phyloP scores from a whole-genome alignment of 192 early-diverging fungal genomes.

The Spinellus fusiger region DNA sequence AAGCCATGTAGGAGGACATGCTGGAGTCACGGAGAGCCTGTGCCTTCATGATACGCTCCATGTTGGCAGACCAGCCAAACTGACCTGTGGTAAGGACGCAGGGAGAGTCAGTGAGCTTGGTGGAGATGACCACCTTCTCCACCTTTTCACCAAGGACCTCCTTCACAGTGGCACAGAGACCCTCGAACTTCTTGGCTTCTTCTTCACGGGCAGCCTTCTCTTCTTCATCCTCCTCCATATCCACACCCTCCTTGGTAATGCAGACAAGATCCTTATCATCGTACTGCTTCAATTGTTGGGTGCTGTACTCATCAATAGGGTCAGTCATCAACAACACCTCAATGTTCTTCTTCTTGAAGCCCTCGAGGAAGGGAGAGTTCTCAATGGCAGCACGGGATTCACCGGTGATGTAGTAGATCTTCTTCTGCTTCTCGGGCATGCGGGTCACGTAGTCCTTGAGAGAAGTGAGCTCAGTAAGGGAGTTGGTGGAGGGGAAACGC shows the following conservation, averaged over 20 bases:
- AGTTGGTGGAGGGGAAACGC: slow-evolving; percentile 98
- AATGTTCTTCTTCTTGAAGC: slow-evolving; percentile 97
- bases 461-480: slow-evolving; percentile 92
- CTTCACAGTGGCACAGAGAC: slow-evolving; percentile 88
- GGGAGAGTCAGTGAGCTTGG: slow-evolving; percentile 94
- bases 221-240: slow-evolving; percentile 96
- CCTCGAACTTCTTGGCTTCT: slow-evolving; percentile 80
- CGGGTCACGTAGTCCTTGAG: slow-evolving; percentile 99
- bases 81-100: slow-evolving; percentile 98
- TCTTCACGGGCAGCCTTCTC: slow-evolving; percentile 92
- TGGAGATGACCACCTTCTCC: slow-evolving; percentile 78
- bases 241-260: slow-evolving; percentile 97
- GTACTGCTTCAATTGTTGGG: slow-evolving; percentile 97
- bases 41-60: slow-evolving; percentile 99
- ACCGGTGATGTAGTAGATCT: slow-evolving; percentile 99
- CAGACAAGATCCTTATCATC: slow-evolving; percentile 98
- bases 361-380: slow-evolving; percentile 96
- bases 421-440: slow-evolving; percentile 99
- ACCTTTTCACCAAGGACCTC: slow-evolving; percentile 98
- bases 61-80: slow-evolving; percentile 99
- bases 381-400: slow-evolving; percentile 89
- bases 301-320: slow-evolving; percentile 98
- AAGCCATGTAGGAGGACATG: slow-evolving; percentile 98
- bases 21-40: slow-evolving; percentile 96
- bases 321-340: slow-evolving; percentile 98